Conservation (phyloP, 495 filamentous ascomycete genomes). For the Aspergillus homomorphus region DNA sequence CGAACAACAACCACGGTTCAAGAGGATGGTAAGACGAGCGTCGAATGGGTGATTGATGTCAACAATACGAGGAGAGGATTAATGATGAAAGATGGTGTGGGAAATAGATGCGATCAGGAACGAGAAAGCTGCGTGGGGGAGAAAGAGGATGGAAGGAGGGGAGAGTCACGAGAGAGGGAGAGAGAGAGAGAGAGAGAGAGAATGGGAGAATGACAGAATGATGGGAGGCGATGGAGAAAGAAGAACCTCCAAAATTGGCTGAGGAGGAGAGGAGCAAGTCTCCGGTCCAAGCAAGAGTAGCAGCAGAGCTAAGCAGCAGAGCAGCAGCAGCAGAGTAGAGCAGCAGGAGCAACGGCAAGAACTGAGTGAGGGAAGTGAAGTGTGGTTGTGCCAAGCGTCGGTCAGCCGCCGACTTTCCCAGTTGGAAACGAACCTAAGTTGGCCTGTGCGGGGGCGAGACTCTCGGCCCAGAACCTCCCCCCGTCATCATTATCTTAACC, state of each 20-base stretch:
- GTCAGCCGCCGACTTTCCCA: constrained; percentile 14
- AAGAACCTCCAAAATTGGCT: constrained; percentile 2
- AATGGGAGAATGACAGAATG: constrained; percentile 1
- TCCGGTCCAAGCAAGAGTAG: constrained; percentile 1
- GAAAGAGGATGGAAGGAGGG: not conserved
- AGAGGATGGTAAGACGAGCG: not conserved
- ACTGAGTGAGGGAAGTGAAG: not conserved
- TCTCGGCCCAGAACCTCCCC: constrained; percentile 13
- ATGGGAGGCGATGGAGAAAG: constrained; percentile 11
- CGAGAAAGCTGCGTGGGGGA: not conserved
- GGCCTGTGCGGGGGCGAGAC: constrained; percentile 20
- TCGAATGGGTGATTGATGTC: not conserved
- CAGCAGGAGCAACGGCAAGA: constrained; percentile 11
- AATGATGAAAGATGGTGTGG: not conserved
- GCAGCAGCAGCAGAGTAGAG: constrained; percentile 4
- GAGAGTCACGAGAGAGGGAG: not conserved
- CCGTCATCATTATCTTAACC: not conserved
- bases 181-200: not conserved
- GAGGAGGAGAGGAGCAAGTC: constrained; percentile 1
- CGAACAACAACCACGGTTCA: not conserved
- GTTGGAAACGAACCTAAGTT: no score
- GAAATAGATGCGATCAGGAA: not conserved
- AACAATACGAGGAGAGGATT: not conserved
- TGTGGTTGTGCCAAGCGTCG: not conserved
- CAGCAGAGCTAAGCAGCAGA: constrained; percentile 1